These are phyloP conservation scores for Oropetium thomaeum DNA, from an alignment of 176 grass and related monocot genomes.

Conservation along the genomic window DNA sequence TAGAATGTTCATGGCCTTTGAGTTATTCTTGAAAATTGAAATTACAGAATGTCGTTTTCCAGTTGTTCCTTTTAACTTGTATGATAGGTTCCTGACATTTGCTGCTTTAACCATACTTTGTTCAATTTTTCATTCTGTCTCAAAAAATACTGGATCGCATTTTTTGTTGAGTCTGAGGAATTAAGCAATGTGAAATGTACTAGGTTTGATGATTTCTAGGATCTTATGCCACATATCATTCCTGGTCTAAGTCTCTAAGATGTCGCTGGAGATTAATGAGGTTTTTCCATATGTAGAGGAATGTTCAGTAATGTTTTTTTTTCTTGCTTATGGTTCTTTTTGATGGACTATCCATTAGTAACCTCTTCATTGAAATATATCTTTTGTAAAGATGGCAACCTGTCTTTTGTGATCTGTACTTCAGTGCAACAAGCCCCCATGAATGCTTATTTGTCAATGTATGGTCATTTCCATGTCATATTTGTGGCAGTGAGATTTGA, in stretches of 20 bases:
- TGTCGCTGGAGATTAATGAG: not conserved
- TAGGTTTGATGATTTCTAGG: not conserved
- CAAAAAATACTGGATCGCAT: not conserved
- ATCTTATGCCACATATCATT: not conserved
- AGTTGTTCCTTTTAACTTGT: not conserved
- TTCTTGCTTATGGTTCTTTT: not conserved
- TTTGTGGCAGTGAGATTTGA: not conserved
- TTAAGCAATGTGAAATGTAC: not conserved
- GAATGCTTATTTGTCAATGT: not conserved
- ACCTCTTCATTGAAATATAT: not conserved
- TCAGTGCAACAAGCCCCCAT: not conserved
- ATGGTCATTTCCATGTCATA: not conserved
- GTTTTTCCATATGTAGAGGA: not conserved
- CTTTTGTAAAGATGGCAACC: not conserved
- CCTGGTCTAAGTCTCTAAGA: not conserved
- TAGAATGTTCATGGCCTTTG: not conserved
- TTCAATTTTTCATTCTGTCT: not conserved
- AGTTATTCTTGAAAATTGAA: conserved; percentile 13
- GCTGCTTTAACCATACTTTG: not conserved
- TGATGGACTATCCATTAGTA: not conserved
- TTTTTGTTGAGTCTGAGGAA: not conserved
- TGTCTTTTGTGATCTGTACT: not conserved
- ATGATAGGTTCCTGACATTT: not conserved
- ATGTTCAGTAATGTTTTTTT: not conserved
- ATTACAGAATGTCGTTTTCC: not conserved